phyloP scores from a whole-genome alignment of 345 rosid genomes.

The Brassica carinata region DNA sequence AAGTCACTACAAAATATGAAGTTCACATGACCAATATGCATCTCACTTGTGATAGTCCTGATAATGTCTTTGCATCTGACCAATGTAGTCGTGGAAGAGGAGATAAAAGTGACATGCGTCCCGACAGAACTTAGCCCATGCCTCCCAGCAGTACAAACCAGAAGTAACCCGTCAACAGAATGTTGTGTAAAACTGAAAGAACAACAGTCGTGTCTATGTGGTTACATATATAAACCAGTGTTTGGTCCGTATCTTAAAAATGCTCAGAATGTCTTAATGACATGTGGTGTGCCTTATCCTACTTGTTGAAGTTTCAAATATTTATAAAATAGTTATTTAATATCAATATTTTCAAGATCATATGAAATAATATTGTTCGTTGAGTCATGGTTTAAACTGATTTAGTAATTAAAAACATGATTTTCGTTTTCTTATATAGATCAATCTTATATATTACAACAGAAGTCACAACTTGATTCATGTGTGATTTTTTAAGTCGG shows the following conservation, averaged over 20 bases:
- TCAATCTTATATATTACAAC: too few relatives aligned
- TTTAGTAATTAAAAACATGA: too few relatives aligned
- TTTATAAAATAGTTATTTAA: not conserved
- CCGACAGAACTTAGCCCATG: slow-evolving; percentile 50
- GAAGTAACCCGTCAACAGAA: slow-evolving; percentile 31
- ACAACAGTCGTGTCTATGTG: slow-evolving; percentile 64
- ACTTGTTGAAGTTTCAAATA: slow-evolving; percentile 34
- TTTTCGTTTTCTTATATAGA: too few relatives aligned
- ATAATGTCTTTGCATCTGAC: not conserved
- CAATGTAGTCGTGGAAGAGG: not conserved
- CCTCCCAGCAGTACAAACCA: slow-evolving; percentile 31
- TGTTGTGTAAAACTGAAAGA: slow-evolving; percentile 60
- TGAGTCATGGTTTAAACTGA: too few relatives aligned
- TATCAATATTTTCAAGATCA: not conserved
- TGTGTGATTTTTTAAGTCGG: too few relatives aligned
- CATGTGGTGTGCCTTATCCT: slow-evolving; percentile 51
- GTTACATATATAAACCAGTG: slow-evolving; percentile 48
- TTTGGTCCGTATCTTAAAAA: slow-evolving; percentile 37
- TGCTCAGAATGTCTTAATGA: slow-evolving; percentile 35
- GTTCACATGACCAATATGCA: not conserved
- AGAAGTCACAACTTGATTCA: too few relatives aligned
- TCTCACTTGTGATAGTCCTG: slow-evolving; percentile 2
- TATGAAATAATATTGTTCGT: not conserved
- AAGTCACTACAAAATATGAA: slow-evolving; percentile 5
- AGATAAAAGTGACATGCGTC: slow-evolving; percentile 44